Evolutionary conservation across 2,329 filamentous ascomycete genomes (phyloP), one percentile per base, ranked within the genome.

Genomic region (Phaeomoniella chlamydospora): DNA sequence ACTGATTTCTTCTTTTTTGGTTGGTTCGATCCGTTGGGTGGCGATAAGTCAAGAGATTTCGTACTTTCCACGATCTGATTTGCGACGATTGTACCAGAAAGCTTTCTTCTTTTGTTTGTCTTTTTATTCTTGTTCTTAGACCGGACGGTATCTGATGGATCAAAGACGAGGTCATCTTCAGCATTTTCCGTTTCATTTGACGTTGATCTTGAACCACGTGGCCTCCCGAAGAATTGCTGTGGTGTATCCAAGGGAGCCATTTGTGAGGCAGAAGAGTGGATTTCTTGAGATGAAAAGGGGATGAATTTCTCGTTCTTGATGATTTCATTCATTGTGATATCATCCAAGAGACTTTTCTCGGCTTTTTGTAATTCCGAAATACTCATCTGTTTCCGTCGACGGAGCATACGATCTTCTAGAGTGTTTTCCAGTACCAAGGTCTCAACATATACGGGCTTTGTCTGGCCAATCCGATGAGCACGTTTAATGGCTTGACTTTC

Each of bases 401-500:
- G 67, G 4, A 92, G 64, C 48, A 96, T 88, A 12, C 79, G 72
- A 53, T 94, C 84, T 49, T 94, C 88, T 6, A 94, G 72, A 6
- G 82, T 92, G 39, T 74, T 76, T 37, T 71, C 72, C 4, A 94
- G 61, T 1, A 94, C 79, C 2, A 94, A 61, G 0, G 86, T 94
- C 58, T 94, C 85, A 0, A 94, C 87, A 5, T 74, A 74, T 0
- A 94, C 87, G 0, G 76, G 72, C 40, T 72, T 77, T 0, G 62
- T 76, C 54, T 94, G 87, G 9, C 85, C 86, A 46, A 94, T 92
- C 10, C 88, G 72, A 45, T 92, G 80, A 0, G 82, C 85, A 50
- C 88, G 77, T 41, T 92, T 93, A 43, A 94, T 84, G 0, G 88
- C 88, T 55, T 96, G 88, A 2, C 82, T 85, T 53, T 93, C 83